Percentiles rank a stretch among this genome's conserved stretches.
Conservation (phyloP, 2,329 filamentous ascomycete genomes). For the Tolypocladium inflatum region DNA sequence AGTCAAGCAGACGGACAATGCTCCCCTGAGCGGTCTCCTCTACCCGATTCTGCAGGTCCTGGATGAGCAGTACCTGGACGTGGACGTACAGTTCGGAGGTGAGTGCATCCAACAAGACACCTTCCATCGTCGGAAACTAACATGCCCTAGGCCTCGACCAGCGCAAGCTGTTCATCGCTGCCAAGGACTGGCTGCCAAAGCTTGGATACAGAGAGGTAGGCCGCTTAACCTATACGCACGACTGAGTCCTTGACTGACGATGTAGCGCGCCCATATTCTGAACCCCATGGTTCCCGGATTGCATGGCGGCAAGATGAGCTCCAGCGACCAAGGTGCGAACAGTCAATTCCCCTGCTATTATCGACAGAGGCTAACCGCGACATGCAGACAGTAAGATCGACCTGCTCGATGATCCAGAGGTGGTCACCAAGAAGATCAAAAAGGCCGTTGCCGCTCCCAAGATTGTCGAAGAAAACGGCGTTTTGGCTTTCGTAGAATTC, state of each 20-base stretch:
- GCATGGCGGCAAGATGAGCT: constrained; percentile 76
- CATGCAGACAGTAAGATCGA: constrained; percentile 75
- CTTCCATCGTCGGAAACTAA: background rate
- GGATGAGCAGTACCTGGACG: constrained; percentile 81
- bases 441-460: constrained; percentile 75
- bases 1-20: constrained; percentile 81
- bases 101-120: background rate
- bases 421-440: constrained; percentile 71
- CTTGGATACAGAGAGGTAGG: constrained; percentile 66
- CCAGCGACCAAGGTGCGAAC: constrained; percentile 52
- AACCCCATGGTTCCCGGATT: constrained; percentile 84
- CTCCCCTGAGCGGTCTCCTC: constrained; percentile 45
- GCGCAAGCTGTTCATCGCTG: constrained; percentile 79
- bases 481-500: constrained; percentile 78
- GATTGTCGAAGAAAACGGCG: constrained; percentile 73
- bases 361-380: background rate
- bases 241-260: background rate
- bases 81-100: constrained; percentile 83
- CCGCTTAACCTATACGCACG: background rate
- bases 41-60: constrained; percentile 63
- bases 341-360: background rate
- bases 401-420: constrained; percentile 69
- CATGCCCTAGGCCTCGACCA: constrained; percentile 54
- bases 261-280: constrained; percentile 27
- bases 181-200: constrained; percentile 75